Percentiles rank a stretch among this genome's conserved stretches.
Evolutionary conservation across 306 rosid genomes (phyloP).

Genomic region (Medicago ruthenica): DNA sequence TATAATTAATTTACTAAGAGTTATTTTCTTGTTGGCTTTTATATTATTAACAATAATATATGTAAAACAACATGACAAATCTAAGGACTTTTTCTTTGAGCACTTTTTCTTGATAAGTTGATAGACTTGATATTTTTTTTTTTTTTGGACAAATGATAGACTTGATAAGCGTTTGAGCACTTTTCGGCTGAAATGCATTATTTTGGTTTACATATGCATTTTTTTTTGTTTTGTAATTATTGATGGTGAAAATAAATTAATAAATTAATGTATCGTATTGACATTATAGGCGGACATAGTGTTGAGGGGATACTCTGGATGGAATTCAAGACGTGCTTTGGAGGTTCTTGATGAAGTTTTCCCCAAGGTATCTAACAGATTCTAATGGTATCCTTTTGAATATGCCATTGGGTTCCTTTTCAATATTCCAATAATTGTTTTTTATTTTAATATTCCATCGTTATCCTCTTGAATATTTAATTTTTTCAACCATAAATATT

Average conservation of each 20-base stretch:
- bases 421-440: not conserved
- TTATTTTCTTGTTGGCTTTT: not conserved
- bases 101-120: not conserved
- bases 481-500: not conserved
- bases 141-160: no score
- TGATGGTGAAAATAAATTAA: not conserved
- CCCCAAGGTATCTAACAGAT: slow-evolving; percentile 57
- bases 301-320: slow-evolving; percentile 75
- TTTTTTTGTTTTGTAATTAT: not conserved
- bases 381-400: not conserved
- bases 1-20: no score
- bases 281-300: slow-evolving; percentile 72
- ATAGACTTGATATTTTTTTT: no score
- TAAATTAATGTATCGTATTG: not conserved
- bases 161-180: no score
- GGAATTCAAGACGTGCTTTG: slow-evolving; percentile 88
- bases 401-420: not conserved
- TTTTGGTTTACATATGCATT: not conserved
- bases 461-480: not conserved
- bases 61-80: not conserved
- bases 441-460: not conserved
- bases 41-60: not conserved
- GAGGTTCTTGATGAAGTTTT: slow-evolving; percentile 72
- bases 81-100: not conserved
- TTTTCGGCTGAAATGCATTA: not conserved